Conservation (phyloP, 2,329 filamentous ascomycete genomes). For the Fusarium sp. region DNA sequence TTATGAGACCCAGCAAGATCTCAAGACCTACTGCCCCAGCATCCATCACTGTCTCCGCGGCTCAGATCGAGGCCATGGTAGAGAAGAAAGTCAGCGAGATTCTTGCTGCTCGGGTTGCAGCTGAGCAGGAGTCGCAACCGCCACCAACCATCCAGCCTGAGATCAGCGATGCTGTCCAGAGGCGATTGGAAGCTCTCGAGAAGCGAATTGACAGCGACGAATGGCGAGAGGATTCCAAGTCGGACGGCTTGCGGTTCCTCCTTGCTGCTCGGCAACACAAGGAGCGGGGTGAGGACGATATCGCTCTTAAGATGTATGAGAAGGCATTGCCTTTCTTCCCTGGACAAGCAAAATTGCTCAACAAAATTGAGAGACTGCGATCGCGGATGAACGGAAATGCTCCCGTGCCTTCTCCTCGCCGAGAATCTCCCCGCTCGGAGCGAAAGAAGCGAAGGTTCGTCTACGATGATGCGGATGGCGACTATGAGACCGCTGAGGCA, state of each 20-base stretch:
- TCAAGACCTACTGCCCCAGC: conserved; percentile 45
- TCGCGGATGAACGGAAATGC: conserved; percentile 60
- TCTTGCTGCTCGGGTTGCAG: conserved; percentile 76
- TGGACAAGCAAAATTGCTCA: conserved; percentile 79
- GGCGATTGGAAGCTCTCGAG: conserved; percentile 85
- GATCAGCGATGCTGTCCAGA: conserved; percentile 82
- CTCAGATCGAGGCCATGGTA: conserved; percentile 89
- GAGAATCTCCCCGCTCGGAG: conserved; percentile 44
- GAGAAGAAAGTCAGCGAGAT: conserved; percentile 93
- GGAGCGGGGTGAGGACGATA: conserved; percentile 81
- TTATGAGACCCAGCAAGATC: conserved; percentile 63
- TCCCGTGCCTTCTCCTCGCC: conserved; percentile 25
- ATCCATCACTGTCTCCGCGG: conserved; percentile 70
- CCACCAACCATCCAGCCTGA: conserved; percentile 57
- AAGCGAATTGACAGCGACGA: conserved; percentile 79
- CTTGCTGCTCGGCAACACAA: conserved; percentile 94
- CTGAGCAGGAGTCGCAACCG: conserved; percentile 55
- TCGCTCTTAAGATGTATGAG: conserved; percentile 87
- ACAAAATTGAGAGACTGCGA: conserved; percentile 75
- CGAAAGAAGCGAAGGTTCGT: conserved; percentile 50
- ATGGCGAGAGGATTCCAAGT: conserved; percentile 75
- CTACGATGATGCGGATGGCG: conserved; percentile 54
- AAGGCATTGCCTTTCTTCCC: conserved; percentile 88
- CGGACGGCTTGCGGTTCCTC: conserved; percentile 85
- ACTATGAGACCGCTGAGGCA: conserved; percentile 57